A percentile compares a stretch with the other conserved stretches of the same genome.
phyloP scores from a whole-genome alignment of 2,329 filamentous ascomycete genomes.

The Monosporascus sp. region DNA sequence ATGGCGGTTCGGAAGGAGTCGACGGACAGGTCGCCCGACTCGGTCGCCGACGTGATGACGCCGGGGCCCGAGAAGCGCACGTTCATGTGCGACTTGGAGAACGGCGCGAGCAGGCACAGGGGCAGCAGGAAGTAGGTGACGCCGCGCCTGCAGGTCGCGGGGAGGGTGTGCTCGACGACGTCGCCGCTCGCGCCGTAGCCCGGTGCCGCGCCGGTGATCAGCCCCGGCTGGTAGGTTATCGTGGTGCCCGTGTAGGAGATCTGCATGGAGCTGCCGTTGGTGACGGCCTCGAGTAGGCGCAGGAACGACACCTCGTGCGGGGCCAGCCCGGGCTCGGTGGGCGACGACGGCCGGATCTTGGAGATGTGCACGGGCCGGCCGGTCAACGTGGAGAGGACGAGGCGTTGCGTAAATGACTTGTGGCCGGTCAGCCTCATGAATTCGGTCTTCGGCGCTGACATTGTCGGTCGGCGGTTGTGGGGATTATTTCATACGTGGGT shows the following conservation, averaged over 20 bases:
- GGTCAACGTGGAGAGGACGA: constrained; percentile 86
- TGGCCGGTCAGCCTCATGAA: constrained; percentile 78
- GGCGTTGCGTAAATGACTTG: constrained; percentile 73
- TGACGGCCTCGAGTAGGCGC: constrained; percentile 87
- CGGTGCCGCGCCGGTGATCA: constrained; percentile 80
- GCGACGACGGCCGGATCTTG: constrained; percentile 82
- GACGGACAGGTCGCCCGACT: constrained; percentile 79
- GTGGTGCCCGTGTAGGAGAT: constrained; percentile 96
- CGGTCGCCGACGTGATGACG: constrained; percentile 83
- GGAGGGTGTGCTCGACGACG: constrained; percentile 75
- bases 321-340: constrained; percentile 80
- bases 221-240: constrained; percentile 82
- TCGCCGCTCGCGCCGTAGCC: constrained; percentile 64
- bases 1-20: constrained; percentile 93
- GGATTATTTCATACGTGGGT: not conserved
- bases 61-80: constrained; percentile 85
- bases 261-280: constrained; percentile 90
- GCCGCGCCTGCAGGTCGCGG: constrained; percentile 70
- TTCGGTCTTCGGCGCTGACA: constrained; percentile 36
- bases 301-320: constrained; percentile 94
- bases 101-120: constrained; percentile 84
- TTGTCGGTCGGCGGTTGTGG: constrained; percentile 9
- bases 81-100: constrained; percentile 86
- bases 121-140: constrained; percentile 90
- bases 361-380: constrained; percentile 87